Evolutionary conservation across 2,329 filamentous ascomycete genomes (phyloP).

Genomic region (Phaeoacremonium minimum): DNA sequence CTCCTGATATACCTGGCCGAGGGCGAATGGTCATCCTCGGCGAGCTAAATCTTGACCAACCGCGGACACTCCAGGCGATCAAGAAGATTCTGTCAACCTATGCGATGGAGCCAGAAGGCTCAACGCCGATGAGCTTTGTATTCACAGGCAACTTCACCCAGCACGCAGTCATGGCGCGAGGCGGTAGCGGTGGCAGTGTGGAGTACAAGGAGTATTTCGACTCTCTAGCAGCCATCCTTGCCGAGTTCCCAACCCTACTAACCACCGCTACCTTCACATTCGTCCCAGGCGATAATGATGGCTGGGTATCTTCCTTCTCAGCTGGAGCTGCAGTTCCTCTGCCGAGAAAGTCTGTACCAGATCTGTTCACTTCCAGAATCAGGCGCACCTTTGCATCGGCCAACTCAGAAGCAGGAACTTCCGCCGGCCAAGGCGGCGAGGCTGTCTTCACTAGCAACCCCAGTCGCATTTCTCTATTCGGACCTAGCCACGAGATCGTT

Average conservation of each 20-base stretch:
- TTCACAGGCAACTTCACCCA: slow-evolving; percentile 80
- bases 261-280: slow-evolving; percentile 82
- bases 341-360: slow-evolving; percentile 70
- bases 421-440: slow-evolving; percentile 56
- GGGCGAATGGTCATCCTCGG: slow-evolving; percentile 71
- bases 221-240: slow-evolving; percentile 72
- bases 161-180: slow-evolving; percentile 60
- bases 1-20: slow-evolving; percentile 29
- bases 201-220: slow-evolving; percentile 98
- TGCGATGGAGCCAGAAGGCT: slow-evolving; percentile 56
- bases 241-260: slow-evolving; percentile 79
- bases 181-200: slow-evolving; percentile 74
- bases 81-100: slow-evolving; percentile 75
- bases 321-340: slow-evolving; percentile 68
- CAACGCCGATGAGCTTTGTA: slow-evolving; percentile 73
- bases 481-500: slow-evolving; percentile 81
- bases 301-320: slow-evolving; percentile 86
- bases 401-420: slow-evolving; percentile 58
- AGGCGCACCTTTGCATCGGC: slow-evolving; percentile 75
- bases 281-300: slow-evolving; percentile 93
- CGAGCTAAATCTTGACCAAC: slow-evolving; percentile 82
- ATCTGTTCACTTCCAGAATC: slow-evolving; percentile 85
- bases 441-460: slow-evolving; percentile 90
- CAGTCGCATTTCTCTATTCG: slow-evolving; percentile 76
- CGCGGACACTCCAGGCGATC: slow-evolving; percentile 75